Conservation (phyloP, 2,329 filamentous ascomycete species). For the Apiospora hydei region DNA sequence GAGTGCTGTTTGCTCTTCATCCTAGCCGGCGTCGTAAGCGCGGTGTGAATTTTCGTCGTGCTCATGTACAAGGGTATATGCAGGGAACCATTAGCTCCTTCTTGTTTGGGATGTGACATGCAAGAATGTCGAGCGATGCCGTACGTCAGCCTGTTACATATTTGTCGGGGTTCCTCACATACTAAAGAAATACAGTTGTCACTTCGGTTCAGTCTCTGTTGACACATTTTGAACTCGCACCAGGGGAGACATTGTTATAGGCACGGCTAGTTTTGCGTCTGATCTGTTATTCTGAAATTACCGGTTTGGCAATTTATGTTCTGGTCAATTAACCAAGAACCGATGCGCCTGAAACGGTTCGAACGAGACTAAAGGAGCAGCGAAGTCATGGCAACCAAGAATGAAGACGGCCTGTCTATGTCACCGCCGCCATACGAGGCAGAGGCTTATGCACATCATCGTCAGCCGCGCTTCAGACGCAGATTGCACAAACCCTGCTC, state of each 20-base stretch:
- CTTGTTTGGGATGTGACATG: not conserved
- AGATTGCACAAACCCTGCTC: constrained; percentile 22
- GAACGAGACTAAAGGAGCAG: not conserved
- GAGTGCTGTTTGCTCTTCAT: not conserved
- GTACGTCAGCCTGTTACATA: not conserved
- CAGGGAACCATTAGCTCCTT: constrained; percentile 2
- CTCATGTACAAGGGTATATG: not conserved
- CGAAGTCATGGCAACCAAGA: not conserved
- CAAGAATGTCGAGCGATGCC: not conserved
- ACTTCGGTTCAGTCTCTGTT: not conserved
- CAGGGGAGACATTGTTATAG: not conserved
- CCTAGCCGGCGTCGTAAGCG: not conserved
- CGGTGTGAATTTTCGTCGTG: not conserved
- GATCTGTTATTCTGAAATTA: not conserved
- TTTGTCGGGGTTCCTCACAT: not conserved
- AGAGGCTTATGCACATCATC: constrained; percentile 21
- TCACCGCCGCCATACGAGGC: constrained; percentile 26
- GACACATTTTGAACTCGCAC: not conserved
- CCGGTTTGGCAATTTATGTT: not conserved
- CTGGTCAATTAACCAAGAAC: not conserved
- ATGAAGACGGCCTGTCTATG: not conserved
- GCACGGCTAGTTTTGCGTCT: not conserved
- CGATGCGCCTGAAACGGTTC: too few relatives aligned
- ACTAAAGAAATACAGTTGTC: not conserved
- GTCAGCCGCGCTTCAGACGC: constrained; percentile 4